Base-by-base conservation (phyloP, 768 basidiomycete genomes). In the Udeniomyces megalosporus region DNA sequence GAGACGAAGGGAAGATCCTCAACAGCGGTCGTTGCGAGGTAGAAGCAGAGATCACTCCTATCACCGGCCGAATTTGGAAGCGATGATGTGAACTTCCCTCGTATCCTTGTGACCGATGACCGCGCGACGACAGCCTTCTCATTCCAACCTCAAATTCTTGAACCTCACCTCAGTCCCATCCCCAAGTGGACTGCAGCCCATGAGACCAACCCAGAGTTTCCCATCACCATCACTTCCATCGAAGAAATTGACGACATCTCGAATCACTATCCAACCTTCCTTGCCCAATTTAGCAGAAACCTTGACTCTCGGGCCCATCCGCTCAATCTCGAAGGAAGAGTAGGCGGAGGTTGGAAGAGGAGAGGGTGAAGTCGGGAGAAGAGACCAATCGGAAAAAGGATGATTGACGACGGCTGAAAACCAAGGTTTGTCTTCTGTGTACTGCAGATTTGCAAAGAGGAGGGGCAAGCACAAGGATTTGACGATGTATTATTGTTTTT, bases 341-440 rank as follows among this genome's bases (percentile, higher is more conserved):
- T 52, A 60, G 32, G 50, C 12, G 29, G 48, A 35, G 11, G 58
- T 20, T 24, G 11, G 29, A n/a, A 28, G 14, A 28, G 54, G 35
- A 1, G 54, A 38, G 17, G 42, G 35, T 10, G 34, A 44, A 28
- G 28, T 26, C 14, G 50, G 42, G 17, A 52, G 48, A 2, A 60
- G 48, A 3, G 29, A 52, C 59, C 59, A 60, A 42, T 60, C 59
- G 4, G 59, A 60, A 38, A 12, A 60, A 12, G 49, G 59, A 28
- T 60, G 38, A 38, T 32, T 60, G 14, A 60, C 29, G 24, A 60
- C 59, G 31, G 59, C 59, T 10, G 48, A 51, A 38, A 60, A 6
- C 59, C 59, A 60, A 12, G 59, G 59, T 44, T 60, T 60, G 4
- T 26, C 26, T 20, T 52, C 3, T 3, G 48, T 52, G 38, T 44